Conservation (phyloP, 495 filamentous ascomycete species). For the Talaromyces liani region DNA sequence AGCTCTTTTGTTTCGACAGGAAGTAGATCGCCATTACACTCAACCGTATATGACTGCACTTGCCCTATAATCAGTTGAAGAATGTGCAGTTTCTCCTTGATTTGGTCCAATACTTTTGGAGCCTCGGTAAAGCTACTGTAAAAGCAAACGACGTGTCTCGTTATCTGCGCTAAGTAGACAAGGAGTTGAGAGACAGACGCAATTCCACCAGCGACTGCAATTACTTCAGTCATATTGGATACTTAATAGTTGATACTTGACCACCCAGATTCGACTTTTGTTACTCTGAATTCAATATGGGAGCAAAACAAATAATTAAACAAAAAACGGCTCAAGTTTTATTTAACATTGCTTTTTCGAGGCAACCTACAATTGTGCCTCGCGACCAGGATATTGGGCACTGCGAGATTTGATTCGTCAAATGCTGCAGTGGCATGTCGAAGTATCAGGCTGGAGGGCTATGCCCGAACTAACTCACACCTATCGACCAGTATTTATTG, state of each 20-base stretch:
- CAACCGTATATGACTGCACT: background rate
- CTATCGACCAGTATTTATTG: no score
- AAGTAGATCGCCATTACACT: background rate
- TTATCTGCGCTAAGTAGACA: background rate
- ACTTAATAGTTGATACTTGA: no score
- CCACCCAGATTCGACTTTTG: no score
- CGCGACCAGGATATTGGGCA: no score
- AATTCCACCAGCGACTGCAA: background rate
- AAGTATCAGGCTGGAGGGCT: no score
- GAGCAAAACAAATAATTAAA: no score
- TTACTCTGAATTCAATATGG: no score
- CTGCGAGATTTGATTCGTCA: background rate
- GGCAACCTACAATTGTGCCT: no score
- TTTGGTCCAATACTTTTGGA: background rate
- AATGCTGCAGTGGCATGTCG: no score
- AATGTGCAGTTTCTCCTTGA: background rate
- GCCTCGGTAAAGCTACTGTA: background rate
- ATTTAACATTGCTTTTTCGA: no score
- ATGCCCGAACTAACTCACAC: no score
- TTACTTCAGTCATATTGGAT: background rate
- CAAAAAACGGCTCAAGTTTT: no score
- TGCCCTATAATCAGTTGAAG: background rate
- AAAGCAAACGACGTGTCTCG: background rate
- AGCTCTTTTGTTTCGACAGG: background rate
- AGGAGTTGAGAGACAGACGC: background rate